Conservation (phyloP, 176 grass and related monocot genomes). For the Dactylis glomerata region DNA sequence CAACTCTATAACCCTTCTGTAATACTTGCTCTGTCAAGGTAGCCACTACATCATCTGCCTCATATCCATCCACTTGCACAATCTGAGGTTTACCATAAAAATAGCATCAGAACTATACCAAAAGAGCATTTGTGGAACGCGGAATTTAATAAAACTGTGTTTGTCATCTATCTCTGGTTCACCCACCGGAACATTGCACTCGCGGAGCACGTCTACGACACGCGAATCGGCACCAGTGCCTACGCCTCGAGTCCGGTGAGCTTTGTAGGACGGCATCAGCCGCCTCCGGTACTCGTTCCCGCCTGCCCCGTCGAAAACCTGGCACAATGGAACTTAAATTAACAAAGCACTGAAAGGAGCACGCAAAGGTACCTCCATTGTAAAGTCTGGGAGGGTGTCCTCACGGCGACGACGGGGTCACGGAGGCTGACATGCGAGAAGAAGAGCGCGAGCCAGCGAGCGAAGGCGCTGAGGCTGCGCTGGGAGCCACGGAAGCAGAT, state of each 20-base stretch:
- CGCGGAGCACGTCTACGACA: conserved; percentile 53
- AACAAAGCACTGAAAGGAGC: neutral
- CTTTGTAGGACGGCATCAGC: conserved; percentile 79
- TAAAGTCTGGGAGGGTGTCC: neutral
- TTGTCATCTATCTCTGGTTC: neutral
- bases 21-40: conserved; percentile 70
- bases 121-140: neutral
- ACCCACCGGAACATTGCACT: conserved; percentile 72
- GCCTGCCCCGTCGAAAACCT: conserved; percentile 80
- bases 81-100: conserved; percentile 44
- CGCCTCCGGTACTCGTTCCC: conserved; percentile 73
- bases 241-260: conserved; percentile 37
- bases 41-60: conserved; percentile 89
- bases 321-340: neutral
- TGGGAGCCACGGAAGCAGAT: conserved; percentile 68
- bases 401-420: conserved; percentile 72
- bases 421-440: conserved; percentile 74
- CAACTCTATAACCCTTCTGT: conserved; percentile 54
- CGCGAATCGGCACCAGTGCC: conserved; percentile 48
- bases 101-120: neutral
- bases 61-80: conserved; percentile 76
- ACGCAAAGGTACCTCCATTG: neutral
- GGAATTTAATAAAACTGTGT: neutral
- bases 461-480: conserved; percentile 61
- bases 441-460: conserved; percentile 71